Percentiles rank a stretch among this genome's conserved stretches.
Evolutionary conservation across 1,284 basidiomycete species (phyloP).

Genomic region (Porodaedalea pini): DNA sequence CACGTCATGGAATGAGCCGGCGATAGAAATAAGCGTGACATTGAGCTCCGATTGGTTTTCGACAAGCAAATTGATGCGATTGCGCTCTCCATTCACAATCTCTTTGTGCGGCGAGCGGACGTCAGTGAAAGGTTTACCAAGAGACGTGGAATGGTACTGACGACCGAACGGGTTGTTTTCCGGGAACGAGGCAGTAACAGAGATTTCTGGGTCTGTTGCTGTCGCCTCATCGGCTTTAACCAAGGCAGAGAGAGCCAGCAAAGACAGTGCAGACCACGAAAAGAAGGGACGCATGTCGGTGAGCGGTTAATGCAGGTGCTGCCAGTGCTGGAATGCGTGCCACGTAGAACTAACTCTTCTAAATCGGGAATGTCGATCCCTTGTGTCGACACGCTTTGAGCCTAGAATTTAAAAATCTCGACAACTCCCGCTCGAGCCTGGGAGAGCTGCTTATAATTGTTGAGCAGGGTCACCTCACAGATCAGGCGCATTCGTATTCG

Average conservation of each 20-base stretch:
- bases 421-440: too few relatives aligned
- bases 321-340: not conserved
- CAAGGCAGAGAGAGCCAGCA: not conserved
- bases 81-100: conserved; percentile 83
- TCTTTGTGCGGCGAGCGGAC: conserved; percentile 42
- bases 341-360: not conserved
- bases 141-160: conserved; percentile 37
- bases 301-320: not conserved
- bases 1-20: conserved; percentile 70
- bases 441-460: too few relatives aligned
- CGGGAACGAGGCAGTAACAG: conserved; percentile 65
- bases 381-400: too few relatives aligned
- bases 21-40: conserved; percentile 67
- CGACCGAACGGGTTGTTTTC: conserved; percentile 80
- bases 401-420: too few relatives aligned
- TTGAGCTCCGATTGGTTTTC: conserved; percentile 78
- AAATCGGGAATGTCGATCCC: not conserved
- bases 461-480: too few relatives aligned
- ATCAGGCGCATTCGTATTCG: too few relatives aligned
- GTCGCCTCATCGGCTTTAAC: not conserved
- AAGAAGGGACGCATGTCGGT: conserved; percentile 9
- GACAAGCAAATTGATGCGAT: conserved; percentile 61
- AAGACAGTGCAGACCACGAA: conserved; percentile 1
- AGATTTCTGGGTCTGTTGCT: conserved; percentile 42
- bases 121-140: not conserved